Evolutionary conservation across 2,329 filamentous ascomycete species (phyloP).

Genomic region (Colletotrichum eleusines): DNA sequence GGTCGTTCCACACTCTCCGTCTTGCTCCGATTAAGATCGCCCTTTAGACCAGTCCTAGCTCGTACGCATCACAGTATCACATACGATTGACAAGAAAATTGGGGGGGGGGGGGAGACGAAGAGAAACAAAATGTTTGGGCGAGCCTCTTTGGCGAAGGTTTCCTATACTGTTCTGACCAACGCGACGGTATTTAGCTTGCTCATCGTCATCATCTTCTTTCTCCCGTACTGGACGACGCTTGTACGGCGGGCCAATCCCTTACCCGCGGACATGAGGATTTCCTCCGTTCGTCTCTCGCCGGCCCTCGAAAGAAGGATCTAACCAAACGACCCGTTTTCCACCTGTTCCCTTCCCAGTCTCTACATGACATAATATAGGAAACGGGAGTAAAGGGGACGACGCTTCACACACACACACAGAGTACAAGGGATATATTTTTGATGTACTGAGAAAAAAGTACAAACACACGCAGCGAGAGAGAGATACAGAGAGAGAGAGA

Average conservation of each 20-base stretch:
- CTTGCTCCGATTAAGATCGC: neutral
- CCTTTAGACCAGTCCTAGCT: too few relatives aligned
- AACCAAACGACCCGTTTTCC: neutral
- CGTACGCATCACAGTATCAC: neutral
- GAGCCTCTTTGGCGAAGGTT: neutral
- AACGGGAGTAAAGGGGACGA: neutral
- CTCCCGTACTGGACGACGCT: neutral
- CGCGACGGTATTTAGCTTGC: too few relatives aligned
- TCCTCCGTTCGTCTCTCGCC: neutral
- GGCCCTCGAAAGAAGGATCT: neutral
- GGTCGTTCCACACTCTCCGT: neutral
- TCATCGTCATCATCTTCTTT: too few relatives aligned
- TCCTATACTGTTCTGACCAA: too few relatives aligned
- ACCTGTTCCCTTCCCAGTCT: neutral
- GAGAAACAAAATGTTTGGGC: too few relatives aligned
- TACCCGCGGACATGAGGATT: neutral
- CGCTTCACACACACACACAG: neutral
- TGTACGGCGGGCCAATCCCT: neutral
- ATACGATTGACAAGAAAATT: too few relatives aligned
- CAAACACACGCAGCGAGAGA: neutral
- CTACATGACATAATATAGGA: neutral
- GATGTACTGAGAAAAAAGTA: neutral
- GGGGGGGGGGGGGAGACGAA: too few relatives aligned
- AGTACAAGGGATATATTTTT: neutral
- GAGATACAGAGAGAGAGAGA: neutral